Evolutionary conservation across 768 basidiomycete species (phyloP).

Genomic region (Lactarius akahatsu): DNA sequence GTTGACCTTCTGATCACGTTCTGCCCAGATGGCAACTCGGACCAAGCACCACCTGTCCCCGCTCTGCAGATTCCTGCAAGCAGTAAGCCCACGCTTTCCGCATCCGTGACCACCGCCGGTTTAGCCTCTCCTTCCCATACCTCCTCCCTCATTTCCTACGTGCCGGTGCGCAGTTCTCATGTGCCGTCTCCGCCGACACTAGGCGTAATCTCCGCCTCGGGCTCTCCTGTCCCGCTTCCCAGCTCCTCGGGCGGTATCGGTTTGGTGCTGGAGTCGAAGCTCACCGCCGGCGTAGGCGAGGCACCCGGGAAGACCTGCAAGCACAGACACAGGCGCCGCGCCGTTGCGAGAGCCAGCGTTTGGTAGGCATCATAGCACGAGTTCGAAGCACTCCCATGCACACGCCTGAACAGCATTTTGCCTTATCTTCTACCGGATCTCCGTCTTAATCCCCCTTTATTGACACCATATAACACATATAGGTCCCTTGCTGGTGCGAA

Average conservation of each 20-base stretch:
- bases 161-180: background rate
- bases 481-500: background rate
- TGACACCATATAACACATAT: background rate
- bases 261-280: background rate
- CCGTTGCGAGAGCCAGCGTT: background rate
- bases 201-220: background rate
- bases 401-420: background rate
- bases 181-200: background rate
- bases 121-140: background rate
- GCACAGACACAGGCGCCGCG: background rate
- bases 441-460: background rate
- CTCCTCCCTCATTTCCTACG: background rate
- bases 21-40: background rate
- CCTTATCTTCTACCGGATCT: background rate
- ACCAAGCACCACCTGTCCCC: background rate
- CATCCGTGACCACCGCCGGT: background rate
- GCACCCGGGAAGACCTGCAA: slow-evolving; percentile 1
- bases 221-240: background rate
- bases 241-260: background rate
- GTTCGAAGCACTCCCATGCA: background rate
- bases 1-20: slow-evolving; percentile 15
- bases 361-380: background rate
- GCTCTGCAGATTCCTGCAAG: background rate
- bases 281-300: background rate
- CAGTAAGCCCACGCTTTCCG: background rate